A percentile compares a stretch with the other conserved stretches of the same genome.
Conservation (phyloP, 2,329 filamentous ascomycete species). For the Phialophora macrospora region DNA sequence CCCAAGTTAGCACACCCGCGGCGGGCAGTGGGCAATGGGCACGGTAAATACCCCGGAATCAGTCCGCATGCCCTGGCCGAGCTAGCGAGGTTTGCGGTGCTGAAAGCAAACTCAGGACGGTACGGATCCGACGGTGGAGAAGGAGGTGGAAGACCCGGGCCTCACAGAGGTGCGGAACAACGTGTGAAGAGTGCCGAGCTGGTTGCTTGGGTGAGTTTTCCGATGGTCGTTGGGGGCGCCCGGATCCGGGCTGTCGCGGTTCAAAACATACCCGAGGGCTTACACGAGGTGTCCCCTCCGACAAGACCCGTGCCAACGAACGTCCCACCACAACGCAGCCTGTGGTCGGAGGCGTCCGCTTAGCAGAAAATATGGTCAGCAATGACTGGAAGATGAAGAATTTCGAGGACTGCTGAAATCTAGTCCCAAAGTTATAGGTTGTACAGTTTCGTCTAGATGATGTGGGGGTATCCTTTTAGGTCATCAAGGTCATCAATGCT, state of each 20-base stretch:
- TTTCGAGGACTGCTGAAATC: background rate
- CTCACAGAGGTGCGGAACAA: background rate
- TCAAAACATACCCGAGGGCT: constrained; percentile 12
- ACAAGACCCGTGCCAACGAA: constrained; percentile 2
- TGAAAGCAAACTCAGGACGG: constrained; percentile 1
- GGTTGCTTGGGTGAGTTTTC: constrained; percentile 5
- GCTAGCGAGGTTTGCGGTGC: background rate
- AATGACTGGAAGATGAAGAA: background rate
- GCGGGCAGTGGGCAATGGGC: constrained; percentile 5
- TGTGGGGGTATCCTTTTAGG: background rate
- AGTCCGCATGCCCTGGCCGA: constrained; percentile 6
- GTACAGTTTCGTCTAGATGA: background rate
- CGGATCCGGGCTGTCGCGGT: constrained; percentile 13
- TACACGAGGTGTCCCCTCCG: constrained; percentile 1
- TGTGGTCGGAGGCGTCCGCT: background rate
- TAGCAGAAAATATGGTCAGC: background rate
- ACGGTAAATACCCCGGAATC: constrained; percentile 32
- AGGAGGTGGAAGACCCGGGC: background rate
- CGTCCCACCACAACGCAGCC: background rate
- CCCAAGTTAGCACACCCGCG: background rate
- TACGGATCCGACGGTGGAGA: constrained; percentile 30
- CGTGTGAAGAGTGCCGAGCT: background rate
- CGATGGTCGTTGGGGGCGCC: background rate
- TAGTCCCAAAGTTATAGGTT: too few species aligned
- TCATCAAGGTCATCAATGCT: background rate